Conservation (phyloP, 176 grass and related monocot species). For the Hyparrhenia diplandra region DNA sequence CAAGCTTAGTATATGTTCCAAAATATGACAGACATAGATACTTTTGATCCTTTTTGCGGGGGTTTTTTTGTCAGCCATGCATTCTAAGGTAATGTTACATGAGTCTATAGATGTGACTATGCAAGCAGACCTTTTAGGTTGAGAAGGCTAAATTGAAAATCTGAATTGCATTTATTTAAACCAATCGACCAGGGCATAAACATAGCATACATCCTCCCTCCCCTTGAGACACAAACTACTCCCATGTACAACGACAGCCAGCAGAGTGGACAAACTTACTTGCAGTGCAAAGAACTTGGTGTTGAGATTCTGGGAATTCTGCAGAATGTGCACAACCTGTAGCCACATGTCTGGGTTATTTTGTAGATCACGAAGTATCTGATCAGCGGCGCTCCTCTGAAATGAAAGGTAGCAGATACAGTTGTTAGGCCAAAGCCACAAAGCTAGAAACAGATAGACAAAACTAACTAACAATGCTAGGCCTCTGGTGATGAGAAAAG, state of each 20-base stretch:
- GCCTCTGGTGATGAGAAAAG: background rate
- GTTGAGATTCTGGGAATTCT: conserved; percentile 91
- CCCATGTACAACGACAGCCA: background rate
- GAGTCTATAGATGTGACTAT: background rate
- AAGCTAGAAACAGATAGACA: background rate
- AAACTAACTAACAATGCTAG: background rate
- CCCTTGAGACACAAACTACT: background rate
- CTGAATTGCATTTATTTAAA: background rate
- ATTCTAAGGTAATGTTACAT: background rate
- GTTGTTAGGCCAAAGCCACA: background rate
- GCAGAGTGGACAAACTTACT: conserved; percentile 40
- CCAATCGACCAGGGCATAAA: background rate
- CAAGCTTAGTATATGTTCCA: background rate
- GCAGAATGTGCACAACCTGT: conserved; percentile 96
- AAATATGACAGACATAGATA: background rate
- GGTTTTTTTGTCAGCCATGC: background rate
- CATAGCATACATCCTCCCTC: background rate
- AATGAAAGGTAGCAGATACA: background rate
- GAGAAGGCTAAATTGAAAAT: background rate
- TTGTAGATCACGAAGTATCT: conserved; percentile 86
- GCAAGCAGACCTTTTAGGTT: background rate
- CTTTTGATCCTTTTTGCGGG: background rate
- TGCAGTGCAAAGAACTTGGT: conserved; percentile 98
- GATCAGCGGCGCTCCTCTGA: conserved; percentile 94
- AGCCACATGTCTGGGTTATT: conserved; percentile 97